phyloP scores from a whole-genome alignment of 495 filamentous ascomycete genomes.

The Penicillium verhagenii region DNA sequence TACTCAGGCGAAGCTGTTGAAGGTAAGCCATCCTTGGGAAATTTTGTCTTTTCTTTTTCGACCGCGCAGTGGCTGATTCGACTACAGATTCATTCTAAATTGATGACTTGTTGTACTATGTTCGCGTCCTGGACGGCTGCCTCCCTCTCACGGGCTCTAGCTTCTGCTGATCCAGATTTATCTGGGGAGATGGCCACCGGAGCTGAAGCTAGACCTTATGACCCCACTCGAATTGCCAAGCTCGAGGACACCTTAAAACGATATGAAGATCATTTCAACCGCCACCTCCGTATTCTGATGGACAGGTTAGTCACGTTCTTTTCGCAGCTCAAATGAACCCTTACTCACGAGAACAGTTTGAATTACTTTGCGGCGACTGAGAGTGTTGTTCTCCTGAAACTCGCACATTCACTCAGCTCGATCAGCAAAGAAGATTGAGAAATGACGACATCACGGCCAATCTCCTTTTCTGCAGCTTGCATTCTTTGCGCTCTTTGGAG shows the following conservation, averaged over 20 bases:
- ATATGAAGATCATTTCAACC: slow-evolving; percentile 89
- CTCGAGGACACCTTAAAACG: slow-evolving; percentile 79
- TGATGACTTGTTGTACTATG: slow-evolving; percentile 88
- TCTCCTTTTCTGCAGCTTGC: neutral
- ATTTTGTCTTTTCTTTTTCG: neutral
- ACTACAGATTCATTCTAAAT: slow-evolving; percentile 85
- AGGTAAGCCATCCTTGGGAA: slow-evolving; percentile 65
- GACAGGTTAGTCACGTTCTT: slow-evolving; percentile 55
- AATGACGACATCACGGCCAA: neutral
- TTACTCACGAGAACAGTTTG: slow-evolving; percentile 40
- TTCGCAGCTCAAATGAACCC: neutral
- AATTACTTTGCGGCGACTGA: slow-evolving; percentile 98
- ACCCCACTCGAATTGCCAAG: slow-evolving; percentile 68
- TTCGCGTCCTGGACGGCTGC: slow-evolving; percentile 83
- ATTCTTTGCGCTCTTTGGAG: neutral
- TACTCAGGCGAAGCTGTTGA: slow-evolving; percentile 88
- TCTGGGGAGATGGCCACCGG: slow-evolving; percentile 40
- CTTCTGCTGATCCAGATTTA: slow-evolving; percentile 73
- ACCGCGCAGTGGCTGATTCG: neutral
- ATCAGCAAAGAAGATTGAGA: slow-evolving; percentile 43
- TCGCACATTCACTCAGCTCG: slow-evolving; percentile 53
- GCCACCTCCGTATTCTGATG: slow-evolving; percentile 86
- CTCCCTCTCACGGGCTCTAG: slow-evolving; percentile 72
- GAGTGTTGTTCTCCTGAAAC: slow-evolving; percentile 86
- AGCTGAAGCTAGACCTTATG: slow-evolving; percentile 43